These are phyloP conservation scores for Ceratocystis harringtonii DNA, from an alignment of 2,329 filamentous ascomycete genomes.

Conservation along the genomic window DNA sequence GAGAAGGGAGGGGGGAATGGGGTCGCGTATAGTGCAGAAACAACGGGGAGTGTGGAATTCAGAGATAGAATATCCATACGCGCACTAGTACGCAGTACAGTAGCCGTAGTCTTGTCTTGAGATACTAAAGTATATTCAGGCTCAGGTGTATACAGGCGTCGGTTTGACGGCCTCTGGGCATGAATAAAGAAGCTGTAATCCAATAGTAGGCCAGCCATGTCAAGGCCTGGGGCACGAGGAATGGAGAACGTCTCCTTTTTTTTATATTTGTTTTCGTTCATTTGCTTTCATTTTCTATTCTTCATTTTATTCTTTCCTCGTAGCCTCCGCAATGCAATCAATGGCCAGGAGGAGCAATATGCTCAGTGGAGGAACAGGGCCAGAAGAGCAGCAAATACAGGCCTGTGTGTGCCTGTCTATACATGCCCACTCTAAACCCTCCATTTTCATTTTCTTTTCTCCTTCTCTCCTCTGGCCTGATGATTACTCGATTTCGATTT, in stretches of 20 bases:
- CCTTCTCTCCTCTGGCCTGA: neutral
- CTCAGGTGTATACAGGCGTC: neutral
- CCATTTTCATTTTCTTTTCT: neutral
- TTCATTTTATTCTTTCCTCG: neutral
- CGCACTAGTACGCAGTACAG: too few relatives aligned
- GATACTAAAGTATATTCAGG: neutral
- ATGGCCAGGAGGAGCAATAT: neutral
- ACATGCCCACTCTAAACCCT: too few relatives aligned
- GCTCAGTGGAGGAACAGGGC: neutral
- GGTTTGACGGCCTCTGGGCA: neutral
- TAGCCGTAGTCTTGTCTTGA: neutral
- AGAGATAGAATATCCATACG: neutral
- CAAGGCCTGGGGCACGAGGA: too few relatives aligned
- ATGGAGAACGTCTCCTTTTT: neutral
- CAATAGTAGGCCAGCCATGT: too few relatives aligned
- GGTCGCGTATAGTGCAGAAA: neutral
- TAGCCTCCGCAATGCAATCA: neutral
- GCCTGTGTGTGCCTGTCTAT: neutral
- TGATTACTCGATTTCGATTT: neutral
- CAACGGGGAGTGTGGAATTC: neutral
- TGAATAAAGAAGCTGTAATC: neutral
- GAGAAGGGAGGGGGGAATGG: neutral
- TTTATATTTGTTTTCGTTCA: neutral
- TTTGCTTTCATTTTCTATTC: neutral
- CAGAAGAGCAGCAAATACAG: too few relatives aligned